Evolutionary conservation across 2,329 filamentous ascomycete species (phyloP).

Genomic region (Tolypocladium capitatum): DNA sequence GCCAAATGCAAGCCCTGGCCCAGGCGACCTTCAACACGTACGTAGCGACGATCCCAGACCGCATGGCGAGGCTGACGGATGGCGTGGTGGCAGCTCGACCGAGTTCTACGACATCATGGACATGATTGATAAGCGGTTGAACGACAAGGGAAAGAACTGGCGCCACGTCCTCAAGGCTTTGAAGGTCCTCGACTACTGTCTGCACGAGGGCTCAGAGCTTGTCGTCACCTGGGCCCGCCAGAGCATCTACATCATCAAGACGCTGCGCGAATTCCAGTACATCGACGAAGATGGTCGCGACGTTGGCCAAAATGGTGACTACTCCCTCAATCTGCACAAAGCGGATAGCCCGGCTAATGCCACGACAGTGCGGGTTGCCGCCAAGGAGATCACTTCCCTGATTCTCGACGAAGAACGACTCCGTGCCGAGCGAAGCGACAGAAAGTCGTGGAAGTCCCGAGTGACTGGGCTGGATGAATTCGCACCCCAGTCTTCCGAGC

Average conservation of each 20-base stretch:
- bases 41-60: slow-evolving; percentile 18
- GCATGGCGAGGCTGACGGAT: neutral
- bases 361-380: slow-evolving; percentile 70
- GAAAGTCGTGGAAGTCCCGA: slow-evolving; percentile 92
- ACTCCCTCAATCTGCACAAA: slow-evolving; percentile 2
- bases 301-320: slow-evolving; percentile 83
- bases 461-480: slow-evolving; percentile 88
- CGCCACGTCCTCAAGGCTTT: slow-evolving; percentile 93
- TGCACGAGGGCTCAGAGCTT: slow-evolving; percentile 92
- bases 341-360: slow-evolving; percentile 6
- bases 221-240: slow-evolving; percentile 97
- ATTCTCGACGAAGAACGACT: slow-evolving; percentile 90
- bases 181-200: slow-evolving; percentile 94
- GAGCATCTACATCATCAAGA: slow-evolving; percentile 98
- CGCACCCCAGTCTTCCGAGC: slow-evolving; percentile 30
- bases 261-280: slow-evolving; percentile 90
- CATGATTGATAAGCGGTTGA: slow-evolving; percentile 96
- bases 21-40: slow-evolving; percentile 97
- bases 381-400: slow-evolving; percentile 86
- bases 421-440: slow-evolving; percentile 77
- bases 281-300: slow-evolving; percentile 91
- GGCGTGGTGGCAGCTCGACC: slow-evolving; percentile 49
- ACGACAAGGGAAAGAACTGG: slow-evolving; percentile 99
- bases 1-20: slow-evolving; percentile 97
- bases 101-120: slow-evolving; percentile 99